A percentile compares a stretch with the other conserved stretches of the same genome.
These are phyloP conservation scores for Schrenkiella parvula DNA, from an alignment of 345 rosid species.

Conservation along the genomic window DNA sequence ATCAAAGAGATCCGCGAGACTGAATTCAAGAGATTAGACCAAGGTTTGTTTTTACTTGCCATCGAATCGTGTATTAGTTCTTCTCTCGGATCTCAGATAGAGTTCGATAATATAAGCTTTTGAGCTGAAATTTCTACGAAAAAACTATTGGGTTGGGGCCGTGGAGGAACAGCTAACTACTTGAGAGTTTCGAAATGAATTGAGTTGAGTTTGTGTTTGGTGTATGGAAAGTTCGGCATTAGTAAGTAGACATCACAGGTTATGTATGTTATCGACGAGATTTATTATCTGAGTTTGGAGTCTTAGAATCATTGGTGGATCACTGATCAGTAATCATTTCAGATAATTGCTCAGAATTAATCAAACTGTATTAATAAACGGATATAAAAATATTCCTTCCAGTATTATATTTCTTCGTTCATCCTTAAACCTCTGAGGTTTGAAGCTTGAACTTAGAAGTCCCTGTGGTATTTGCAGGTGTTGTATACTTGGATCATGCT, in stretches of 20 bases:
- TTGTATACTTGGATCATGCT: slow-evolving; percentile 91
- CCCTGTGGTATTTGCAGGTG: slow-evolving; percentile 44
- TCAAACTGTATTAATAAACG: not conserved
- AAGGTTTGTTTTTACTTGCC: slow-evolving; percentile 29
- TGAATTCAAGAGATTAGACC: slow-evolving; percentile 76
- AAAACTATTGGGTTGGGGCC: not conserved
- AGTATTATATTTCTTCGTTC: not conserved
- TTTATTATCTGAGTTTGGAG: not conserved
- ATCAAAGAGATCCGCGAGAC: slow-evolving; percentile 69
- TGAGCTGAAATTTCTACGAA: not conserved
- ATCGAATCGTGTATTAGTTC: not conserved
- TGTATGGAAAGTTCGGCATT: not conserved
- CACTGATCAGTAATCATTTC: not conserved
- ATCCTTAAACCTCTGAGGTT: not conserved
- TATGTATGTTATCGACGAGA: not conserved
- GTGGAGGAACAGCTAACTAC: not conserved
- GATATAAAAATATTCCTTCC: not conserved
- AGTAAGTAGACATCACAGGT: not conserved
- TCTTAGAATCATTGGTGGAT: not conserved
- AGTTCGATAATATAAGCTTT: not conserved
- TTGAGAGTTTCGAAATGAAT: not conserved
- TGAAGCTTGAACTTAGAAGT: not conserved
- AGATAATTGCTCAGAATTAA: not conserved
- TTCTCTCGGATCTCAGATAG: not conserved
- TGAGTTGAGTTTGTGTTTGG: not conserved